Percentiles rank a stretch among this genome's conserved stretches.
phyloP scores from a whole-genome alignment of 2,329 filamentous ascomycete genomes.

The Trichoderma lentiforme region DNA sequence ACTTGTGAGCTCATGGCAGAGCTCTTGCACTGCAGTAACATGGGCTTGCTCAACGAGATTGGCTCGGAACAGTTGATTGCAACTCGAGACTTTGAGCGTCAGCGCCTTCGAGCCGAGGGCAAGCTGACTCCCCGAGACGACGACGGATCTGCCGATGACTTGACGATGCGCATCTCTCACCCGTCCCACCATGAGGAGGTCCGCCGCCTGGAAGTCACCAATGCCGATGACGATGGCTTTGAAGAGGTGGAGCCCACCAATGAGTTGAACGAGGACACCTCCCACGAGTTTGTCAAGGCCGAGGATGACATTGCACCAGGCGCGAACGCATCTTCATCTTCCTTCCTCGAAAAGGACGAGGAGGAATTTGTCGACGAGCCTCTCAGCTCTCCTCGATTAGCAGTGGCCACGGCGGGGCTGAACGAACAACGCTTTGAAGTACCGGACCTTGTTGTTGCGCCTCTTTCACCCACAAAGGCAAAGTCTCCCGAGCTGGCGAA shows the following conservation, averaged over 20 bases:
- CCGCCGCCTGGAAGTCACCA: constrained; percentile 73
- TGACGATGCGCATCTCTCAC: constrained; percentile 56
- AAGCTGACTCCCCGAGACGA: constrained; percentile 52
- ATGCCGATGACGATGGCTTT: constrained; percentile 84
- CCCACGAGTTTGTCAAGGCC: constrained; percentile 64
- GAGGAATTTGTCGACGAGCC: constrained; percentile 78
- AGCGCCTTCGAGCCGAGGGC: constrained; percentile 73
- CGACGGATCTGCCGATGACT: constrained; percentile 51
- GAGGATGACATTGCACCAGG: constrained; percentile 47
- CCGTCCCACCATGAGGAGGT: constrained; percentile 53
- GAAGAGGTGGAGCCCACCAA: constrained; percentile 76
- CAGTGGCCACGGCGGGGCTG: constrained; percentile 56
- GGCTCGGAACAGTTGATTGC: constrained; percentile 86
- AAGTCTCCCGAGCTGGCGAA: constrained; percentile 22
- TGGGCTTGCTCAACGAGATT: constrained; percentile 89
- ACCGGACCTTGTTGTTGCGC: constrained; percentile 54
- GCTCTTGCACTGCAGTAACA: constrained; percentile 95
- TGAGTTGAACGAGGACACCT: constrained; percentile 69
- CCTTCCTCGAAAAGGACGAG: constrained; percentile 52
- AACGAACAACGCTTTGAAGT: constrained; percentile 53
- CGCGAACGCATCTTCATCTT: constrained; percentile 23
- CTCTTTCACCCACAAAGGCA: constrained; percentile 51
- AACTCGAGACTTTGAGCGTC: constrained; percentile 75
- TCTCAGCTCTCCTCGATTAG: constrained; percentile 63
- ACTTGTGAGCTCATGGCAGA: constrained; percentile 99